phyloP scores from a whole-genome alignment of 2,329 filamentous ascomycete species.

The Botrytis elliptica region DNA sequence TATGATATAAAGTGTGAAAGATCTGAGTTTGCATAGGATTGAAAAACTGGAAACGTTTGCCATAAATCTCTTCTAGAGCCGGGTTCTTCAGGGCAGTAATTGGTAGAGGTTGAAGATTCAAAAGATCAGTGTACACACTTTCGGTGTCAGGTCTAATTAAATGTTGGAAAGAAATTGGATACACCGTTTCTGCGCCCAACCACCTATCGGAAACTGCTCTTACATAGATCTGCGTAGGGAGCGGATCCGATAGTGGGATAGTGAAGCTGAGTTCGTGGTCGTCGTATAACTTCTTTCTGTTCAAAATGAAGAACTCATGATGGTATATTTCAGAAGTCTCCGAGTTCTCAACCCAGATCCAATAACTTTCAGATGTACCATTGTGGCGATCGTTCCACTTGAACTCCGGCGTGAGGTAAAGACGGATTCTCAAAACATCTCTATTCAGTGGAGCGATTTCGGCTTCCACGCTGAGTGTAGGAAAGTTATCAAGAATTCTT shows the following conservation, averaged over 20 bases:
- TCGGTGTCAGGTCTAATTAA: conserved; percentile 96
- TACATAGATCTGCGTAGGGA: conserved; percentile 95
- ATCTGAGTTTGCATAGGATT: conserved; percentile 99
- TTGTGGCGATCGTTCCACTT: conserved; percentile 92
- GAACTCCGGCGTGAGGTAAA: conserved; percentile 86
- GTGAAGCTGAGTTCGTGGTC: conserved; percentile 99
- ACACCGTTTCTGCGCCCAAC: conserved; percentile 94
- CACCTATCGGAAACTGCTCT: conserved; percentile 92
- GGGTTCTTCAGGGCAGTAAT: conserved; percentile 86
- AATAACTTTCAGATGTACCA: conserved; percentile 93
- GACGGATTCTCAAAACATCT: conserved; percentile 87
- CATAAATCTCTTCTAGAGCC: conserved; percentile 83
- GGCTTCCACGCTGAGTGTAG: conserved; percentile 83
- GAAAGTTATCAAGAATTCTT: conserved; percentile 84
- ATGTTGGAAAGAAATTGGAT: conserved; percentile 95
- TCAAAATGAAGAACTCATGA: conserved; percentile 94
- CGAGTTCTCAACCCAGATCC: conserved; percentile 98
- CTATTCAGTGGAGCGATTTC: conserved; percentile 95
- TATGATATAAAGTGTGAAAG: conserved; percentile 95
- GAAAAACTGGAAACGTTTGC: conserved; percentile 88
- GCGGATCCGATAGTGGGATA: conserved; percentile 87
- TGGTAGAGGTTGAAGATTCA: conserved; percentile 87
- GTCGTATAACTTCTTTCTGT: conserved; percentile 83
- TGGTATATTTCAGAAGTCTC: conserved; percentile 98
- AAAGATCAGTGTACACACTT: conserved; percentile 91